Evolutionary conservation across 495 filamentous ascomycete species (phyloP).

Genomic region (Sporormia fimetaria): DNA sequence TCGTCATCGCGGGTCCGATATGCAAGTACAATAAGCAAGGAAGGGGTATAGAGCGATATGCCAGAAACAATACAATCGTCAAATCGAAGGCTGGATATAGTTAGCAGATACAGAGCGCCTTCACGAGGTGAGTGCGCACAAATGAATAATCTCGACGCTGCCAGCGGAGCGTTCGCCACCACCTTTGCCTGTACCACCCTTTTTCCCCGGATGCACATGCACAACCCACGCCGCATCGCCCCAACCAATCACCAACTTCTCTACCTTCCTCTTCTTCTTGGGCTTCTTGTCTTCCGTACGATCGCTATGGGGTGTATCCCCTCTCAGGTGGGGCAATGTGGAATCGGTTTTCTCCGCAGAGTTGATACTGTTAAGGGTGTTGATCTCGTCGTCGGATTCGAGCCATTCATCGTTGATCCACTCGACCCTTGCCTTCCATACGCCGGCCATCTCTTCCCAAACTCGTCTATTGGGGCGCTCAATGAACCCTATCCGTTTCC

Average conservation of each 20-base stretch:
- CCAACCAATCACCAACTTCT: conserved; percentile 89
- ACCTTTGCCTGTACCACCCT: conserved; percentile 54
- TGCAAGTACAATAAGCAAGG: conserved; percentile 77
- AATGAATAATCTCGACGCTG: conserved; percentile 77
- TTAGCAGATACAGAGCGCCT: conserved; percentile 23
- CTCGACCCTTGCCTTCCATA: conserved; percentile 83
- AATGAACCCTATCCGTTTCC: conserved; percentile 92
- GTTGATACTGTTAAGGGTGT: conserved; percentile 33
- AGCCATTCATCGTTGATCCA: conserved; percentile 80
- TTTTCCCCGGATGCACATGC: conserved; percentile 70
- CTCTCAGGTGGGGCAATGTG: conserved; percentile 16
- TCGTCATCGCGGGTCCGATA: conserved; percentile 64
- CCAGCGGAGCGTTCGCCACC: conserved; percentile 62
- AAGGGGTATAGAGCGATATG: conserved; percentile 91
- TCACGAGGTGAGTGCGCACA: conserved; percentile 61
- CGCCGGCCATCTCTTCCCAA: conserved; percentile 89
- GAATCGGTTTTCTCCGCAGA: conserved; percentile 16
- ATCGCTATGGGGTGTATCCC: conserved; percentile 5
- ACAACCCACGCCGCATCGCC: conserved; percentile 92
- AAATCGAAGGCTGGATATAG: conserved; percentile 60
- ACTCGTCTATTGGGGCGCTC: conserved; percentile 65
- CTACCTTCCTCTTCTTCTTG: conserved; percentile 38
- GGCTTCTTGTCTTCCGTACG: neutral
- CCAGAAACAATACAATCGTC: conserved; percentile 90
- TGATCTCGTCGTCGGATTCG: conserved; percentile 44